phyloP scores from a whole-genome alignment of 768 basidiomycete species.

The Candolleomyces efflorescens region DNA sequence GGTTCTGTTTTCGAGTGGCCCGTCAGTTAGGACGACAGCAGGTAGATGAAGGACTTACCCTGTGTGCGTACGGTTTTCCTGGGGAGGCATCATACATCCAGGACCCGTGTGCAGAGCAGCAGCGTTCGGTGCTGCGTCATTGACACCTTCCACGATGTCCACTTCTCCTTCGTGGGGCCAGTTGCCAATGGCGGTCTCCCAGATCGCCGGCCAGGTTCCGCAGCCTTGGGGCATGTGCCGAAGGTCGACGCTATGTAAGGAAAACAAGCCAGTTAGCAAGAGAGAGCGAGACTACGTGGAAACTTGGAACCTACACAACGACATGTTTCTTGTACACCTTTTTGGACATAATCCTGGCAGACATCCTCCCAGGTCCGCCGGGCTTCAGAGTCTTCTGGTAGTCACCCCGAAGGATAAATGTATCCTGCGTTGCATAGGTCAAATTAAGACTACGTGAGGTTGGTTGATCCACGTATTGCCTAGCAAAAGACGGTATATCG shows the following conservation, averaged over 20 bases:
- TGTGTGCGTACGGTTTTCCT: slow-evolving; percentile 13
- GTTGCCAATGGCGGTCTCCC: slow-evolving; percentile 41
- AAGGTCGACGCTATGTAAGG: slow-evolving; percentile 26
- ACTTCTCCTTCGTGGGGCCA: slow-evolving; percentile 49
- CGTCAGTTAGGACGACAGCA: slow-evolving; percentile 44
- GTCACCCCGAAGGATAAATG: slow-evolving; percentile 53
- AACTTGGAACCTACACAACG: slow-evolving; percentile 37
- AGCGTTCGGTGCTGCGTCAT: slow-evolving; percentile 32
- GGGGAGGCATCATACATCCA: slow-evolving; percentile 27
- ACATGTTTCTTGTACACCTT: slow-evolving; percentile 50
- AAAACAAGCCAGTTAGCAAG: neutral
- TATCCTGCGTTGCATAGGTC: slow-evolving; percentile 43
- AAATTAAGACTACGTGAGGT: slow-evolving; percentile 46
- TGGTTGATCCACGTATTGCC: slow-evolving; percentile 37
- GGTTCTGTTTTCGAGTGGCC: slow-evolving; percentile 16
- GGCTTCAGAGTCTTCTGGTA: slow-evolving; percentile 39
- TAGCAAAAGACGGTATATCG: slow-evolving; percentile 10
- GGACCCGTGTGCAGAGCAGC: slow-evolving; percentile 33
- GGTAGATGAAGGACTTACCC: slow-evolving; percentile 58
- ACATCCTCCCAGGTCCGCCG: slow-evolving; percentile 45
- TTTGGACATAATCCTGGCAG: slow-evolving; percentile 49
- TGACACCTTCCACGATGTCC: slow-evolving; percentile 39
- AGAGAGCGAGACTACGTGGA: neutral
- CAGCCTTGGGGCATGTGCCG: slow-evolving; percentile 36
- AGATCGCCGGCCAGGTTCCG: slow-evolving; percentile 48